Evolutionary conservation across 805 yeast genomes (phyloP).

Genomic region (Saccharomycopsis guyanensis): DNA sequence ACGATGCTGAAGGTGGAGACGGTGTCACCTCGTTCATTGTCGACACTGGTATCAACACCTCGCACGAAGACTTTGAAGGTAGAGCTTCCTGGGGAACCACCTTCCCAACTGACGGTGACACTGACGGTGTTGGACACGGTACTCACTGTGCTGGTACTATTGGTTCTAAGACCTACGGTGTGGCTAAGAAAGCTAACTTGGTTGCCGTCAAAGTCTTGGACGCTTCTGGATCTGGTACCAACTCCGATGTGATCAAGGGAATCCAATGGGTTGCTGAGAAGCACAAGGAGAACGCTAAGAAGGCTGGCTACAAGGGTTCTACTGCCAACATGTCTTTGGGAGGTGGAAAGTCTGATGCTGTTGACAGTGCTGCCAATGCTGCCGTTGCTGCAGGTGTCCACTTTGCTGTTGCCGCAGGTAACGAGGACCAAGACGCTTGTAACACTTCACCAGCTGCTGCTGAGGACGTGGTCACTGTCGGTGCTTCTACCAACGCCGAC

Average conservation of each 20-base stretch:
- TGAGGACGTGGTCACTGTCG: conserved; percentile 45
- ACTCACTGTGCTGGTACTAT: conserved; percentile 95
- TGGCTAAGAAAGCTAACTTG: conserved; percentile 65
- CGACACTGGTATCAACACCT: conserved; percentile 47
- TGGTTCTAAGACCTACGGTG: conserved; percentile 73
- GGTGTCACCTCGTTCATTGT: conserved; percentile 51
- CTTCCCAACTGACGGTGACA: conserved; percentile 40
- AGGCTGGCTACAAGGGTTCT: conserved; percentile 59
- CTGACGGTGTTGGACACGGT: conserved; percentile 76
- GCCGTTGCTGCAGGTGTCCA: conserved; percentile 50
- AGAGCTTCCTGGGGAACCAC: conserved; percentile 54
- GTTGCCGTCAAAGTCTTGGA: conserved; percentile 60
- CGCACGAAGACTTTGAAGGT: conserved; percentile 51
- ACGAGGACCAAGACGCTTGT: conserved; percentile 54
- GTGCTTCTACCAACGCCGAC: conserved; percentile 39
- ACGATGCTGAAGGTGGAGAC: conserved; percentile 51
- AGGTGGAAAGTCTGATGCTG: conserved; percentile 48
- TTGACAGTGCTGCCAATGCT: conserved; percentile 52
- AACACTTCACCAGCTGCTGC: conserved; percentile 55
- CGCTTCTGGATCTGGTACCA: conserved; percentile 50
- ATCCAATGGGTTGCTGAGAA: conserved; percentile 49
- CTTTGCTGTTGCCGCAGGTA: conserved; percentile 59
- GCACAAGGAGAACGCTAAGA: conserved; percentile 38
- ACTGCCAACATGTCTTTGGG: conserved; percentile 59
- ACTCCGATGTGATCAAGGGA: conserved; percentile 56